Base-by-base conservation (phyloP, 2,329 filamentous ascomycete genomes). In the Zopfia rhizophila region DNA sequence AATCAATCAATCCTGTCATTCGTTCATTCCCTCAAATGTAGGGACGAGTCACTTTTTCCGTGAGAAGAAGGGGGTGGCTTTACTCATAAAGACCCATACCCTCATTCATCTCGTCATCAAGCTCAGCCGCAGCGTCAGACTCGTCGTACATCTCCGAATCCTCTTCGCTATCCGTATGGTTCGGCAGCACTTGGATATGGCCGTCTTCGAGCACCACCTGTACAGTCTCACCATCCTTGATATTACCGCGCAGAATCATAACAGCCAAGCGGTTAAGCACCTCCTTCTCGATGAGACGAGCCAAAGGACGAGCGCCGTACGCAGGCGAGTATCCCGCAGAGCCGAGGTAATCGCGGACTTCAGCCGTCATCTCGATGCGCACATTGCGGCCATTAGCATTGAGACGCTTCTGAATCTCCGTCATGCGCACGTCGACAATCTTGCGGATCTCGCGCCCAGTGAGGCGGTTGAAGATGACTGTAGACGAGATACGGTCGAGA, bases 381-480 rank as follows among this genome's bases (percentile, higher is more conserved):
- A 99, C 88, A 56, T 95, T 93, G 63, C 91, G 87, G 48, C 87
- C 86, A 68, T 99, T 99, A 64, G 86, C 80, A 23, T 81, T 75
- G n/a, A 99, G 84, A 29, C 94, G 90, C 70, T 90, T 90, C 81
- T 99, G 94, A 53, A 99, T 93, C 69, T 99, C 94, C 3, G 54
- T 48, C 23, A 99, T 81, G 31, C 94, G 88, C 16, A 99, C 81
- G 67, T 99, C 94, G 51, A 99, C 94, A 68, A 99, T 97, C 77
- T 85, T 91, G 66, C 94, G 88, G 64, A 99, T 99, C 76, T 99
- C 94, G 45, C 75, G 80, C 69, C 86, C 88, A 3, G 90, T 93
- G 44, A 99, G 88, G 35, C 94, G 89, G 81, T 99, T 99, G 84
- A 99, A 99, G 76, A 99, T 97, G 75, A 99, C 92, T 42, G 87